Percentiles rank a stretch among this genome's conserved stretches.
Conservation (phyloP, 108 stramenopile genomes). For the Bacterosira constricta region DNA sequence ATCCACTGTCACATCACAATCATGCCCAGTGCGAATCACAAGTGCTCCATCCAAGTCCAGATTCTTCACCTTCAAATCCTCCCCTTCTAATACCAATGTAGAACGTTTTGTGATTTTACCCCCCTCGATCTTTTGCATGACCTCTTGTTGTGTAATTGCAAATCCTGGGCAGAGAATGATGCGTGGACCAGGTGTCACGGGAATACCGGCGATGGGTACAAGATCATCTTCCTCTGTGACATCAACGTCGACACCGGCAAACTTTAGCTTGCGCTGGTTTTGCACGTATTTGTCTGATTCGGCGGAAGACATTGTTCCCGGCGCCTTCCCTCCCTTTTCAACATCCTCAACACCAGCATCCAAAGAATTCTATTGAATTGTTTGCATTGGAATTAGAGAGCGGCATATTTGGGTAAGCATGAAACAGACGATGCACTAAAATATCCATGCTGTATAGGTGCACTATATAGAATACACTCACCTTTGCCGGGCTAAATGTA, state of each 20-base stretch:
- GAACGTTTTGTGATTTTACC: slow-evolving; percentile 74
- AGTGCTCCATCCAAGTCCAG: slow-evolving; percentile 86
- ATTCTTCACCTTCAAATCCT: slow-evolving; percentile 73
- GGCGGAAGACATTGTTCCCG: slow-evolving; percentile 87
- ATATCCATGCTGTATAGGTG: no score
- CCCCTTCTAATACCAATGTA: slow-evolving; percentile 78
- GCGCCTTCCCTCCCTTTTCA: slow-evolving; percentile 73
- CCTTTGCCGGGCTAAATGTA: slow-evolving; percentile 95
- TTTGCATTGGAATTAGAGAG: not conserved
- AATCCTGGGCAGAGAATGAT: slow-evolving; percentile 80
- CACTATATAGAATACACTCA: slow-evolving; percentile 3
- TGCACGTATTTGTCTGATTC: slow-evolving; percentile 90
- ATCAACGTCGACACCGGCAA: slow-evolving; percentile 68
- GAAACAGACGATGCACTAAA: no score
- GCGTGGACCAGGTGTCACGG: slow-evolving; percentile 83
- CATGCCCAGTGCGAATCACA: slow-evolving; percentile 69
- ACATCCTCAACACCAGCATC: slow-evolving; percentile 88
- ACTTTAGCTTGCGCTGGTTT: slow-evolving; percentile 84
- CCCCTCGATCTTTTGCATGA: slow-evolving; percentile 72
- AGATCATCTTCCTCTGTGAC: slow-evolving; percentile 71
- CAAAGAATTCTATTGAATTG: slow-evolving; percentile 71
- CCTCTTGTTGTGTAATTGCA: slow-evolving; percentile 80
- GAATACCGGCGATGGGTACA: slow-evolving; percentile 76
- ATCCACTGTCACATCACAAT: slow-evolving; percentile 75
- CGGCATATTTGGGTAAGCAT: no score